Evolutionary conservation across 169 alveolate species (phyloP).

Genomic region (Babesia bigemina): DNA sequence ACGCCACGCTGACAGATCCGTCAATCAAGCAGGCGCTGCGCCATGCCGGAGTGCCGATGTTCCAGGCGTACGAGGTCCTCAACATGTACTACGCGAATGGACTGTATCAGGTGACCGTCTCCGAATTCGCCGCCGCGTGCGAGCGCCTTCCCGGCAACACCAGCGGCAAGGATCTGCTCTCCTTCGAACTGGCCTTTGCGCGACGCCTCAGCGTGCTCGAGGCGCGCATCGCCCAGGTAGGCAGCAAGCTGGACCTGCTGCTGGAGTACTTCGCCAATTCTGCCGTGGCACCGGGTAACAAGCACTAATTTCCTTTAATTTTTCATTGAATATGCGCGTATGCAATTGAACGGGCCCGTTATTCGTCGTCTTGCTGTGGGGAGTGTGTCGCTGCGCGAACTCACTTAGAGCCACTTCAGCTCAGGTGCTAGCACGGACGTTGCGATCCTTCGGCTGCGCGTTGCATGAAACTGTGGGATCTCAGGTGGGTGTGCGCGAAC

Average conservation of each 20-base stretch:
- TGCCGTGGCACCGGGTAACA: not conserved
- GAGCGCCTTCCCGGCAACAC: conserved; percentile 43
- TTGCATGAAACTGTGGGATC: not conserved
- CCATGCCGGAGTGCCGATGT: conserved; percentile 40
- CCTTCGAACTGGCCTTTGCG: conserved; percentile 38
- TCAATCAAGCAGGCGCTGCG: conserved; percentile 35
- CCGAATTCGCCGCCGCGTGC: conserved; percentile 58
- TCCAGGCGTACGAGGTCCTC: conserved; percentile 64
- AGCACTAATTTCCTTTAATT: not conserved
- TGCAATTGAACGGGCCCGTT: not conserved
- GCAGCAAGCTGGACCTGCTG: conserved; percentile 27
- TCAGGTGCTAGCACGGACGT: too few species aligned
- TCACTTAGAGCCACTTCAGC: too few species aligned
- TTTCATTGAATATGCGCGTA: not conserved
- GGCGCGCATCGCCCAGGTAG: conserved; percentile 13
- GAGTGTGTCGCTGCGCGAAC: not conserved
- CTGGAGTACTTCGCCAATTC: not conserved
- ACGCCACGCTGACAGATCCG: conserved; percentile 11
- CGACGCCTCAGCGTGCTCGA: conserved; percentile 33
- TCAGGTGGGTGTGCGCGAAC: not conserved
- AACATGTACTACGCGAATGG: conserved; percentile 45
- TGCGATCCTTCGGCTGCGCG: too few species aligned
- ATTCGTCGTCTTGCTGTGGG: conserved; percentile 6
- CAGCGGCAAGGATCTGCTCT: conserved; percentile 26
- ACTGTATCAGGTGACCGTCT: conserved; percentile 15